A percentile compares a stretch with the other conserved stretches of the same genome.
These are phyloP conservation scores for Acorus gramineus DNA, from an alignment of 106 monocot species.

Conservation along the genomic window DNA sequence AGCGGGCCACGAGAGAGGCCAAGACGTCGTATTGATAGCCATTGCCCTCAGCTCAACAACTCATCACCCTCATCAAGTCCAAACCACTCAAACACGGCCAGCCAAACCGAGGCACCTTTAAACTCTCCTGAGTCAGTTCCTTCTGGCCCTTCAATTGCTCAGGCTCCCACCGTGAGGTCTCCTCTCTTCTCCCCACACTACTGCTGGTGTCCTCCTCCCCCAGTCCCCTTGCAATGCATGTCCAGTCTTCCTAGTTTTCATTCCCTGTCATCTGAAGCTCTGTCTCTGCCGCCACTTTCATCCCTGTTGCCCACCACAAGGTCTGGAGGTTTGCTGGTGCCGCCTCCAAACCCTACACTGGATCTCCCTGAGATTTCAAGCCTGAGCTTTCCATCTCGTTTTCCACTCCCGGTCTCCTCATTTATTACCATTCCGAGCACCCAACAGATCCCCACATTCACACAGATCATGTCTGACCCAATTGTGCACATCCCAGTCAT, in stretches of 20 bases:
- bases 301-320: slow-evolving; percentile 24
- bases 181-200: slow-evolving; percentile 71
- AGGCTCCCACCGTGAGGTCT: slow-evolving; percentile 4
- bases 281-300: slow-evolving; percentile 48
- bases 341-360: slow-evolving; percentile 13
- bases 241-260: slow-evolving; percentile 8
- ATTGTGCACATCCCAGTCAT: slow-evolving; percentile 88
- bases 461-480: slow-evolving; percentile 87
- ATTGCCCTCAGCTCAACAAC: neutral
- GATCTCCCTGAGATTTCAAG: slow-evolving; percentile 23
- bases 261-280: slow-evolving; percentile 16
- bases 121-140: too few relatives aligned
- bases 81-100: too few relatives aligned
- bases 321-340: slow-evolving; percentile 7
- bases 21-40: slow-evolving; percentile 20
- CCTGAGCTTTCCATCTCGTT: slow-evolving; percentile 27
- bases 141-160: neutral
- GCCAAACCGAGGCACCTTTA: too few relatives aligned
- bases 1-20: slow-evolving; percentile 25
- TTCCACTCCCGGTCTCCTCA: slow-evolving; percentile 31
- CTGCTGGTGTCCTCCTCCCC: slow-evolving; percentile 76
- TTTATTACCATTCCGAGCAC: slow-evolving; percentile 36
- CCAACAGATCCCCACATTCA: slow-evolving; percentile 64
- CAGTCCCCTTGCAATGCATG: slow-evolving; percentile 31
- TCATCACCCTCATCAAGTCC: too few relatives aligned